Evolutionary conservation across 805 yeast species (phyloP).

Genomic region (Teunomyces panamensis): DNA sequence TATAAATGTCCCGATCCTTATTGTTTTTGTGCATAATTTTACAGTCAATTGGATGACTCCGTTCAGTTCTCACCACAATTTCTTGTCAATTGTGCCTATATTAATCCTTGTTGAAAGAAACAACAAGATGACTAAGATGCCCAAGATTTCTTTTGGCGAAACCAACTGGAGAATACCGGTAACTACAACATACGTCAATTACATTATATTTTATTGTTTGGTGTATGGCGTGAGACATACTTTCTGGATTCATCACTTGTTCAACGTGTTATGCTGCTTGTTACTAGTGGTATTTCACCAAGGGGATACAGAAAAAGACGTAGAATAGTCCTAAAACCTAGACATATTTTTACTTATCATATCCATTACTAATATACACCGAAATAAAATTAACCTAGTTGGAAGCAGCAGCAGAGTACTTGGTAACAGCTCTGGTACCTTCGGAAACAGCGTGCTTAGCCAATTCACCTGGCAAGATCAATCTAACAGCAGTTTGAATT

Average conservation of each 20-base stretch:
- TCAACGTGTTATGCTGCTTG: slow-evolving; percentile 63
- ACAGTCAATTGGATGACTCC: slow-evolving; percentile 79
- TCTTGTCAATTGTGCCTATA: slow-evolving; percentile 73
- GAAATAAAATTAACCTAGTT: slow-evolving; percentile 20
- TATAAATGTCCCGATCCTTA: slow-evolving; percentile 69
- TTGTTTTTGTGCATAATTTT: slow-evolving; percentile 80
- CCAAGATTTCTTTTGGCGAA: slow-evolving; percentile 16
- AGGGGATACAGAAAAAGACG: background rate
- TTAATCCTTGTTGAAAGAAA: slow-evolving; percentile 57
- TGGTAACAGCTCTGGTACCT: slow-evolving; percentile 98
- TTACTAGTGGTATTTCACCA: slow-evolving; percentile 15
- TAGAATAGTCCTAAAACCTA: background rate
- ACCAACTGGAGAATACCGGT: background rate
- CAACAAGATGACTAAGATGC: slow-evolving; percentile 47
- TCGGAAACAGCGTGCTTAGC: slow-evolving; percentile 98
- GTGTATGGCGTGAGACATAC: slow-evolving; percentile 77
- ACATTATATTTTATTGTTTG: slow-evolving; percentile 58
- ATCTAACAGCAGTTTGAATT: slow-evolving; percentile 97
- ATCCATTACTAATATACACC: slow-evolving; percentile 15
- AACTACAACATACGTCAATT: slow-evolving; percentile 18
- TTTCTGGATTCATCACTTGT: slow-evolving; percentile 79
- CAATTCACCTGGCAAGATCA: slow-evolving; percentile 96
- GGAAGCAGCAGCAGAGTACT: slow-evolving; percentile 80
- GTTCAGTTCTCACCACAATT: slow-evolving; percentile 82
- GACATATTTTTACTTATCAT: background rate